A percentile compares a stretch with the other conserved stretches of the same genome.
These are phyloP conservation scores for Leccinellum albellum DNA, from an alignment of 768 basidiomycete genomes.

Conservation along the genomic window DNA sequence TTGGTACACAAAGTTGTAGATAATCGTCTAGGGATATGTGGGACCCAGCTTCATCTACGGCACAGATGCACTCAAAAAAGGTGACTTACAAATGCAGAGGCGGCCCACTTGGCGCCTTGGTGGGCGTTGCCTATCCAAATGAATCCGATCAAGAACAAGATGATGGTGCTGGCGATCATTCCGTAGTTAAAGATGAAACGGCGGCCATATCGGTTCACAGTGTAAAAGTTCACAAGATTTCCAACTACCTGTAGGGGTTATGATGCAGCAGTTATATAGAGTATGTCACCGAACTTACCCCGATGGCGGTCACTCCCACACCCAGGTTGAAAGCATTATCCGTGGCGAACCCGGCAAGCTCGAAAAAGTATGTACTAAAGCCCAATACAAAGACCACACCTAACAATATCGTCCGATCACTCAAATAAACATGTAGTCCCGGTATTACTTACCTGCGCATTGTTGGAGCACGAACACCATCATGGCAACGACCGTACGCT, in stretches of 20 bases:
- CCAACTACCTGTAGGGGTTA: slow-evolving; percentile 16
- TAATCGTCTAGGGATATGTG: slow-evolving; percentile 16
- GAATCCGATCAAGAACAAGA: slow-evolving; percentile 27
- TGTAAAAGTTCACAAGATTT: slow-evolving; percentile 7
- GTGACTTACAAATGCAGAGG: slow-evolving; percentile 21
- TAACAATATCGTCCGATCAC: not conserved
- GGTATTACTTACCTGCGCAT: slow-evolving; percentile 13
- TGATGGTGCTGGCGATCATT: slow-evolving; percentile 20
- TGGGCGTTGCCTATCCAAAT: slow-evolving; percentile 18
- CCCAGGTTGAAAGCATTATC: slow-evolving; percentile 32
- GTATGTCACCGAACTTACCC: slow-evolving; percentile 5
- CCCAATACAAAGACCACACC: slow-evolving; percentile 27
- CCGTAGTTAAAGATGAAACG: not conserved
- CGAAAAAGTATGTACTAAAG: slow-evolving; percentile 34
- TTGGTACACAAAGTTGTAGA: slow-evolving; percentile 31
- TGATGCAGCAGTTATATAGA: not conserved
- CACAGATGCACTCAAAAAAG: too few relatives aligned
- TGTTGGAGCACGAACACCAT: slow-evolving; percentile 32
- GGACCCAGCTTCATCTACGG: not conserved
- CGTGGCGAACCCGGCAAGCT: slow-evolving; percentile 31
- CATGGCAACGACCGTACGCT: slow-evolving; percentile 26
- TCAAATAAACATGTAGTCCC: not conserved
- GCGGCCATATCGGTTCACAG: not conserved
- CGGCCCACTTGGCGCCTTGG: slow-evolving; percentile 19
- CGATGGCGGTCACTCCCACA: slow-evolving; percentile 26